Percentiles rank a stretch among this genome's conserved stretches.
These are phyloP conservation scores for Osmanthus fragrans DNA, from an alignment of 257 asterid species.

Conservation along the genomic window DNA sequence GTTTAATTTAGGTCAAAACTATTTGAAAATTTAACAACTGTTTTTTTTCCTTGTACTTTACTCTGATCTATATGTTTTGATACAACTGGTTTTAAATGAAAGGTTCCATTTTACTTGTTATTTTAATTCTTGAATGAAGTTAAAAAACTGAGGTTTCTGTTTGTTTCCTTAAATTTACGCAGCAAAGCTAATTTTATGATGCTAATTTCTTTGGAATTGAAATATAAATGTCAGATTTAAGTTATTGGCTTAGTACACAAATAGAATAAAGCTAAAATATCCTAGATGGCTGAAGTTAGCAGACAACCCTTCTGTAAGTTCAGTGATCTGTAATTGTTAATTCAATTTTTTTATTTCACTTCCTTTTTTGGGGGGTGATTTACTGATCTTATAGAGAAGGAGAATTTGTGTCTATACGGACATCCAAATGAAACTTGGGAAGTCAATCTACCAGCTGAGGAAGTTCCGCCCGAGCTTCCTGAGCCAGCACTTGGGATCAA, in stretches of 20 bases:
- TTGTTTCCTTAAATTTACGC: background rate
- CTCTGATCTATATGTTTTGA: background rate
- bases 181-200: background rate
- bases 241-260: background rate
- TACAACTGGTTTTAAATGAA: background rate
- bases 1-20: background rate
- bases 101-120: background rate
- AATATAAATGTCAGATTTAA: background rate
- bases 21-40: no score
- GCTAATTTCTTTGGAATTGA: background rate
- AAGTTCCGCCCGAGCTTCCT: constrained; percentile 96
- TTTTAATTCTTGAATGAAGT: background rate
- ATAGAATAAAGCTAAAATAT: background rate
- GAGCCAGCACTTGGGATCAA: constrained; percentile 95
- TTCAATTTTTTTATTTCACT: background rate
- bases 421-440: constrained; percentile 93
- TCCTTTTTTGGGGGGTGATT: background rate
- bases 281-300: background rate
- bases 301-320: background rate
- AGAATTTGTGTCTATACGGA: constrained; percentile 87
- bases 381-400: constrained; percentile 57
- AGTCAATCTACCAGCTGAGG: constrained; percentile 93
- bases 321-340: background rate
- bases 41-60: background rate
- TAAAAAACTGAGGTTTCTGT: background rate